Percentiles rank a stretch among this genome's conserved stretches.
Evolutionary conservation across 441 rosid genomes (phyloP).

Genomic region (Gossypium schwendimanii): DNA sequence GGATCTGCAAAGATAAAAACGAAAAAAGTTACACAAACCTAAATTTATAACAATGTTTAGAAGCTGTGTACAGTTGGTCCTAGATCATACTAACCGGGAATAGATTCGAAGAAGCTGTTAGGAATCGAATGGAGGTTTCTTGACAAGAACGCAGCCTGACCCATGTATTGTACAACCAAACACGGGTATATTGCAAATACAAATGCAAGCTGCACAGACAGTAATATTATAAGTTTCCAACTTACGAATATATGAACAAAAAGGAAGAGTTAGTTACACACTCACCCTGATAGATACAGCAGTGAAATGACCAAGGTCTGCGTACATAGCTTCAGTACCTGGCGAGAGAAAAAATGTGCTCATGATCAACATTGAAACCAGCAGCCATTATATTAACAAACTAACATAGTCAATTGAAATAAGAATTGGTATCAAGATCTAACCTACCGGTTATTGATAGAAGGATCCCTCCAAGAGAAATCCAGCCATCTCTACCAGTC

Average conservation of each 20-base stretch:
- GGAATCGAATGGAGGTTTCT: conserved; percentile 37
- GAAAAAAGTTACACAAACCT: conserved; percentile 16
- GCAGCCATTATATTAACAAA: not conserved
- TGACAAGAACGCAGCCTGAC: conserved; percentile 90
- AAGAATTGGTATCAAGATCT: conserved; percentile 16
- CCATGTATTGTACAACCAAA: conserved; percentile 94
- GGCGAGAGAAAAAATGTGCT: conserved; percentile 29
- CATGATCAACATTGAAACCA: conserved; percentile 7
- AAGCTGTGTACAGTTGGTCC: conserved; percentile 1
- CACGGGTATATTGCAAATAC: conserved; percentile 71
- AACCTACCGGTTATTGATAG: conserved; percentile 75
- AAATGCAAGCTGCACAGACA: conserved; percentile 67
- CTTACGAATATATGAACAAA: not conserved
- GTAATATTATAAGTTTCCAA: conserved; percentile 19
- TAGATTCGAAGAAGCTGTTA: conserved; percentile 60
- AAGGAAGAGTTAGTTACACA: not conserved
- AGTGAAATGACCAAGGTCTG: conserved; percentile 93
- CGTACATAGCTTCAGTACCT: conserved; percentile 95
- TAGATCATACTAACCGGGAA: conserved; percentile 55
- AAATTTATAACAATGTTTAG: conserved; percentile 11
- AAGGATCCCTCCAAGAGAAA: conserved; percentile 91
- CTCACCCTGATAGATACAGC: conserved; percentile 74
- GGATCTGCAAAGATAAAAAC: conserved; percentile 37
- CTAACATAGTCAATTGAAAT: conserved; percentile 1
- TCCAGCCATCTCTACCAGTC: conserved; percentile 84